phyloP scores from a whole-genome alignment of 768 basidiomycete genomes.

The Tubosaeta sp. region DNA sequence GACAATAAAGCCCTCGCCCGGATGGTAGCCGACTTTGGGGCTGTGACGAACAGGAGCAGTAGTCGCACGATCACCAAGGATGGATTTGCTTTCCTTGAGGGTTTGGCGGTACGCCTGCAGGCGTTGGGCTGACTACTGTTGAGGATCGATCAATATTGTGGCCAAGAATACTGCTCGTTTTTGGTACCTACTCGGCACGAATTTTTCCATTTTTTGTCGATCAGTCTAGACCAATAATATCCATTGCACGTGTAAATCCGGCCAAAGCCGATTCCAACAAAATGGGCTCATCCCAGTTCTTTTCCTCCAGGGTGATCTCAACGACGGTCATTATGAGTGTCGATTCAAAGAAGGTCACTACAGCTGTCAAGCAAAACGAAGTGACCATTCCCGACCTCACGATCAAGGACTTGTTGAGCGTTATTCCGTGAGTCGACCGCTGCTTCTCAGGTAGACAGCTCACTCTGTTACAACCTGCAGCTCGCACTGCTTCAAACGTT shows the following conservation, averaged over 20 bases:
- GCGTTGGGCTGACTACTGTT: slow-evolving; percentile 20
- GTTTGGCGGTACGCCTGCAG: slow-evolving; percentile 51
- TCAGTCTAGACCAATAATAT: not conserved
- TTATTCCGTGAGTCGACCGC: slow-evolving; percentile 64
- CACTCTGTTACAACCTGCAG: slow-evolving; percentile 32
- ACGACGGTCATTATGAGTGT: slow-evolving; percentile 20
- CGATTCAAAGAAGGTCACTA: slow-evolving; percentile 12
- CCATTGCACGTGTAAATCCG: slow-evolving; percentile 24
- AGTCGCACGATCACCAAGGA: slow-evolving; percentile 77
- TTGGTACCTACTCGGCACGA: not conserved
- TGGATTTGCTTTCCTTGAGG: slow-evolving; percentile 65
- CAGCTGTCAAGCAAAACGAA: slow-evolving; percentile 50
- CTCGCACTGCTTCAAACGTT: slow-evolving; percentile 87
- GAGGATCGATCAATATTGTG: no score
- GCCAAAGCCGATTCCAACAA: slow-evolving; percentile 31
- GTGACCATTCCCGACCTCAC: slow-evolving; percentile 77
- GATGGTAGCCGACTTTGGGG: slow-evolving; percentile 68
- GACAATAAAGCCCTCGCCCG: slow-evolving; percentile 55
- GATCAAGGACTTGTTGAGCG: slow-evolving; percentile 80
- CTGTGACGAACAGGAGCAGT: slow-evolving; percentile 61
- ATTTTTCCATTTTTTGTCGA: not conserved
- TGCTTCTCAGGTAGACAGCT: not conserved
- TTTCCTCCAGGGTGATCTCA: not conserved
- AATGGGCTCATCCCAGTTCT: slow-evolving; percentile 4
- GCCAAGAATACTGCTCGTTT: no score